Conservation (phyloP, 2,329 filamentous ascomycete genomes). For the Byssothecium circinans region DNA sequence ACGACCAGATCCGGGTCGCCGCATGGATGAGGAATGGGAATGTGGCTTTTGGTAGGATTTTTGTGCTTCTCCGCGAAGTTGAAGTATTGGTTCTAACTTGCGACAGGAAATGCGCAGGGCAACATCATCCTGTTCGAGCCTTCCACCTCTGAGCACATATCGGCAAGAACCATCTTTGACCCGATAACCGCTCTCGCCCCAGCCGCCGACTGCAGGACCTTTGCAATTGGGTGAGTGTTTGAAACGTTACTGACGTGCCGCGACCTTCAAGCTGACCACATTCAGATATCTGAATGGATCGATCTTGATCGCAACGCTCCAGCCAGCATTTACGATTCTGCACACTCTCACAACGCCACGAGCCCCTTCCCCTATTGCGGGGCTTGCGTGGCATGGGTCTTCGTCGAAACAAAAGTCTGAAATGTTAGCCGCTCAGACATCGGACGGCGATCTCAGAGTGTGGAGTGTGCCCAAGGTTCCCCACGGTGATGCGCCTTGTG, state of each 20-base stretch:
- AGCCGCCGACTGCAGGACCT: slow-evolving; percentile 85
- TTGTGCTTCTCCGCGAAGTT: slow-evolving; percentile 1
- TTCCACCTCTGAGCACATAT: slow-evolving; percentile 87
- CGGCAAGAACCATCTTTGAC: slow-evolving; percentile 88
- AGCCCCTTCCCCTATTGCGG: slow-evolving; percentile 82
- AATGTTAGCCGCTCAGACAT: slow-evolving; percentile 92
- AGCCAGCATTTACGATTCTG: slow-evolving; percentile 89
- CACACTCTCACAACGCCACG: slow-evolving; percentile 87
- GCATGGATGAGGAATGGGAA: slow-evolving; percentile 98
- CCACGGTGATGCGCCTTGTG: slow-evolving; percentile 73
- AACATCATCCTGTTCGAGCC: slow-evolving; percentile 95
- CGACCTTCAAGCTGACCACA: slow-evolving; percentile 19
- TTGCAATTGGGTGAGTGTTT: slow-evolving; percentile 80
- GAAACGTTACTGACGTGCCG: background rate
- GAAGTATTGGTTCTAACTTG: slow-evolving; percentile 13
- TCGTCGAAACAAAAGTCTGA: slow-evolving; percentile 95
- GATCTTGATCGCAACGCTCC: slow-evolving; percentile 82
- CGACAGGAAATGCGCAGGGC: slow-evolving; percentile 82
- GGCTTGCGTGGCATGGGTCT: slow-evolving; percentile 91
- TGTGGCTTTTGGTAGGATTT: slow-evolving; percentile 84
- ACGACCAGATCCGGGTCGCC: slow-evolving; percentile 80
- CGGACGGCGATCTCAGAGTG: slow-evolving; percentile 88
- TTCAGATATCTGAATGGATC: slow-evolving; percentile 90
- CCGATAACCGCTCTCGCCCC: slow-evolving; percentile 93
- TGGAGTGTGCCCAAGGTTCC: slow-evolving; percentile 92